These are phyloP conservation scores for Zarea fungicola DNA, from an alignment of 2,329 filamentous ascomycete genomes.

Conservation along the genomic window DNA sequence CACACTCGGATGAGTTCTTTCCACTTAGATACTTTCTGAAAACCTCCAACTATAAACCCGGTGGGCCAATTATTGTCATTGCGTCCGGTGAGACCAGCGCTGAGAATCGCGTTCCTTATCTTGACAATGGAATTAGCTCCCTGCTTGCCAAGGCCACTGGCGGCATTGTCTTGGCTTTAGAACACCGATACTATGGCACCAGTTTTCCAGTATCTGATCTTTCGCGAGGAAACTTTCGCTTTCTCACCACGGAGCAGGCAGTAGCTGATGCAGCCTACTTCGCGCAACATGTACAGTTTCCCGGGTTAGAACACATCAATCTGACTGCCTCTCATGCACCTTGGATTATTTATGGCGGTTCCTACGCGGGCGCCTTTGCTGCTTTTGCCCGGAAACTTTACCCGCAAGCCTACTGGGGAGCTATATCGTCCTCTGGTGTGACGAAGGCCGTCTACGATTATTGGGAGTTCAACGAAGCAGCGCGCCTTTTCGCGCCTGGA, in stretches of 20 bases:
- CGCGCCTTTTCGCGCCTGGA: constrained; percentile 42
- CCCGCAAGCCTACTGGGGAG: constrained; percentile 71
- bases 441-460: constrained; percentile 74
- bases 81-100: constrained; percentile 65
- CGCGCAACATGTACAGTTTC: constrained; percentile 64
- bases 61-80: constrained; percentile 77
- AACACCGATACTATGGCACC: constrained; percentile 82
- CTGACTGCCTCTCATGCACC: constrained; percentile 61
- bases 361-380: constrained; percentile 75
- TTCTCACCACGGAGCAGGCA: constrained; percentile 78
- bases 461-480: constrained; percentile 57
- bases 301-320: constrained; percentile 61
- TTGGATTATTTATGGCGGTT: constrained; percentile 78
- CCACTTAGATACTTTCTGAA: constrained; percentile 79
- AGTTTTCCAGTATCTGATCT: constrained; percentile 66
- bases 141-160: constrained; percentile 65
- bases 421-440: constrained; percentile 76
- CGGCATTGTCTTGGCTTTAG: constrained; percentile 73
- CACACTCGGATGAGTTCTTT: constrained; percentile 65
- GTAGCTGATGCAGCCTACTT: constrained; percentile 80
- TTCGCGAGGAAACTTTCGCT: constrained; percentile 64
- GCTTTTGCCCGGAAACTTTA: constrained; percentile 73
- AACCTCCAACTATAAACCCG: constrained; percentile 64
- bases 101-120: constrained; percentile 55
- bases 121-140: constrained; percentile 72